These are phyloP conservation scores for Nicotiana undulata DNA, from an alignment of 257 asterid genomes.

Conservation along the genomic window DNA sequence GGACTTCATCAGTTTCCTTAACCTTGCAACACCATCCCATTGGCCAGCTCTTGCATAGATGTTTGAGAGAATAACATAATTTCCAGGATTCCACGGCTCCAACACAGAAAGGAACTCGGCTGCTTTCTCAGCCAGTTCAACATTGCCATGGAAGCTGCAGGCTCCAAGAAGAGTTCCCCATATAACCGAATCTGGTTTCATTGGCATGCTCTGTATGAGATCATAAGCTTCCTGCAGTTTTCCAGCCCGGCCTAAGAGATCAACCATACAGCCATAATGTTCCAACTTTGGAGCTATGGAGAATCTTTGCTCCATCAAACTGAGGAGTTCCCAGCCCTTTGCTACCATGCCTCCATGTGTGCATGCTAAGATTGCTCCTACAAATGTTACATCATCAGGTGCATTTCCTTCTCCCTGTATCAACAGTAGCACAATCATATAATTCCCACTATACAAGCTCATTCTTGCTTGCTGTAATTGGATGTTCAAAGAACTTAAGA, in stretches of 20 bases:
- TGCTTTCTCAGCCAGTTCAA: conserved; percentile 66
- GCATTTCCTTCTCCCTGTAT: conserved; percentile 42
- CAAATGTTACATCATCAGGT: conserved; percentile 86
- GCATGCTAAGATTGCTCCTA: conserved; percentile 74
- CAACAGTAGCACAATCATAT: conserved; percentile 7
- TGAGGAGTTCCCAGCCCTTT: conserved; percentile 46
- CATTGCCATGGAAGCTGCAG: conserved; percentile 72
- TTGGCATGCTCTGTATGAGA: conserved; percentile 58
- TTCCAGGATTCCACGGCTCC: conserved; percentile 83
- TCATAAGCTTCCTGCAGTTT: conserved; percentile 51
- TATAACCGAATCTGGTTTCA: conserved; percentile 76
- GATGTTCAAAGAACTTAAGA: neutral
- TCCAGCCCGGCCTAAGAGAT: conserved; percentile 81
- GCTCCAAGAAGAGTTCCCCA: conserved; percentile 88
- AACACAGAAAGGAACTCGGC: conserved; percentile 43
- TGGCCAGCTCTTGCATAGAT: conserved; percentile 52
- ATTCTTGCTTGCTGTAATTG: neutral
- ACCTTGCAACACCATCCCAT: conserved; percentile 68
- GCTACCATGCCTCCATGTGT: conserved; percentile 77
- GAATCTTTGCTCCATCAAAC: conserved; percentile 33
- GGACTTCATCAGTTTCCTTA: conserved; percentile 71
- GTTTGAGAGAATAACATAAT: conserved; percentile 81
- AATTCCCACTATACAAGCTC: neutral
- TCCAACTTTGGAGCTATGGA: conserved; percentile 30
- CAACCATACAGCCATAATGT: conserved; percentile 60